phyloP scores from a whole-genome alignment of 257 asterid genomes.

The Solanum pinnatisectum region DNA sequence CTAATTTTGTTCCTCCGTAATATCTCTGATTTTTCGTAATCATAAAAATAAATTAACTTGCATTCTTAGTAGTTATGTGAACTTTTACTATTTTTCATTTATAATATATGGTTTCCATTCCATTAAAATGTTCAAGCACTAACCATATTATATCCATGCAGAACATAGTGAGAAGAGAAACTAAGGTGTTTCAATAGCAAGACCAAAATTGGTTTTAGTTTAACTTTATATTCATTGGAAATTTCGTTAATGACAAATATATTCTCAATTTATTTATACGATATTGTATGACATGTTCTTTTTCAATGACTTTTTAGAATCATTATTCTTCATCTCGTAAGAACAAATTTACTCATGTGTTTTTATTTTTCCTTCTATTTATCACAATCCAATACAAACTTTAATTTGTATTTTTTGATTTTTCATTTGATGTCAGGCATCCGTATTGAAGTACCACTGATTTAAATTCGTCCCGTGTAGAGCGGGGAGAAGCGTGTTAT shows the following conservation, averaged over 20 bases:
- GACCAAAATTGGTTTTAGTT: not conserved
- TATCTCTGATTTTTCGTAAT: not conserved
- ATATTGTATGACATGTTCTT: not conserved
- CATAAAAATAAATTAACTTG: not conserved
- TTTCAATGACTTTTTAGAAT: not conserved
- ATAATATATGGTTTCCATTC: not conserved
- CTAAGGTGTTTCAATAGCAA: not conserved
- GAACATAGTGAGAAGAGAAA: not conserved
- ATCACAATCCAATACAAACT: not conserved
- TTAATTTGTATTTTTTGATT: too few relatives aligned
- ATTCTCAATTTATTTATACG: not conserved
- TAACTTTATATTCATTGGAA: not conserved
- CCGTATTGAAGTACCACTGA: too few relatives aligned
- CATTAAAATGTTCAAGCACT: not conserved
- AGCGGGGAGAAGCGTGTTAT: too few relatives aligned
- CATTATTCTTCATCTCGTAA: not conserved
- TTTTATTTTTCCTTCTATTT: not conserved
- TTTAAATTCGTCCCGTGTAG: too few relatives aligned
- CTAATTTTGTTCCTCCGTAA: not conserved
- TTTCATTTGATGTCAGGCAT: too few relatives aligned
- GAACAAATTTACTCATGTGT: not conserved
- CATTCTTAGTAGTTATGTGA: not conserved
- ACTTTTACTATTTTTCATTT: not conserved
- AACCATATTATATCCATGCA: not conserved
- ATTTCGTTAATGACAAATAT: not conserved